A percentile compares a stretch with the other conserved stretches of the same genome.
phyloP scores from a whole-genome alignment of 164 flowering plant genomes.

The Chloranthus sessilifolius region DNA sequence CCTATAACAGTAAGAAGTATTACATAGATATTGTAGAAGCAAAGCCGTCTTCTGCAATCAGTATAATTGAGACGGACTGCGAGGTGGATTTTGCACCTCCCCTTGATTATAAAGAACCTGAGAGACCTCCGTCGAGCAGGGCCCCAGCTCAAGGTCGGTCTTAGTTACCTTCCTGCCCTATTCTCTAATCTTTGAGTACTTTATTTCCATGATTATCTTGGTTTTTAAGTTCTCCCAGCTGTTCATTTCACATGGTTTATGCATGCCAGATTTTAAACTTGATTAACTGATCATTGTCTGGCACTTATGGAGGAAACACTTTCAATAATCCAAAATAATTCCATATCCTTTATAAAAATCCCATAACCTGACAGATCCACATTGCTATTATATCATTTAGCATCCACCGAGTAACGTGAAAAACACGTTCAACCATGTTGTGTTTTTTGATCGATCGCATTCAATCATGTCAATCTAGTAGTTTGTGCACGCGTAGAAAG shows the following conservation, averaged over 20 bases:
- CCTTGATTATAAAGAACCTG: slow-evolving; percentile 85
- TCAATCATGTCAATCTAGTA: too few relatives aligned
- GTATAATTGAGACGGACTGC: slow-evolving; percentile 91
- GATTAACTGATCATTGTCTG: too few relatives aligned
- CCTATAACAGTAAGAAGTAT: slow-evolving; percentile 78
- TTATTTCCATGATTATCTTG: neutral
- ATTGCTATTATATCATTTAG: too few relatives aligned
- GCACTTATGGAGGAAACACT: too few relatives aligned
- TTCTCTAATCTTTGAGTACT: neutral
- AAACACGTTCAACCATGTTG: too few relatives aligned
- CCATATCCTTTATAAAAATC: too few relatives aligned
- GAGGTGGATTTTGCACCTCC: slow-evolving; percentile 98
- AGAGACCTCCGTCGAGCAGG: slow-evolving; percentile 43
- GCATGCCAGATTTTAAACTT: neutral
- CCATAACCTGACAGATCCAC: too few relatives aligned
- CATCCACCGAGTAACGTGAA: too few relatives aligned
- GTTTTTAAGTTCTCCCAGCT: neutral
- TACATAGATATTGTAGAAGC: slow-evolving; percentile 82
- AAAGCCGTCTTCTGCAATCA: slow-evolving; percentile 77
- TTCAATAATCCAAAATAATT: too few relatives aligned
- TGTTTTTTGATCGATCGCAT: too few relatives aligned
- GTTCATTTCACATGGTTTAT: neutral
- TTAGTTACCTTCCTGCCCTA: neutral
- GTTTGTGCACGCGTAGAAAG: too few relatives aligned
- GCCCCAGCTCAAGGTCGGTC: slow-evolving; percentile 49